Conservation (phyloP, 2,329 filamentous ascomycete species). For the Pseudogymnoascus verrucosus region DNA sequence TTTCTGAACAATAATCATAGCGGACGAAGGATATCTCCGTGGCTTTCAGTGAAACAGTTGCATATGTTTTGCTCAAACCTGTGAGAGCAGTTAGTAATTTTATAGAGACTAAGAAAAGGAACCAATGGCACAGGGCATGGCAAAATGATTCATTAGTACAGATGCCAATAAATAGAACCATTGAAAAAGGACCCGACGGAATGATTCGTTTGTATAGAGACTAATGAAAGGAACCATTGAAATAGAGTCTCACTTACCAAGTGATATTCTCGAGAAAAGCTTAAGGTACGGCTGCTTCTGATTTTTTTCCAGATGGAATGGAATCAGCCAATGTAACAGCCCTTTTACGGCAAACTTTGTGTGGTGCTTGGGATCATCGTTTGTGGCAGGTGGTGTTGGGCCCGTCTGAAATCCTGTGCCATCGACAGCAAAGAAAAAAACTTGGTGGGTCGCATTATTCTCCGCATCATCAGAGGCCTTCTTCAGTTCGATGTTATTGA, state of each 20-base stretch:
- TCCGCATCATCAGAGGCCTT: conserved; percentile 28
- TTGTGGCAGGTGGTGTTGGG: background rate
- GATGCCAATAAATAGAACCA: background rate
- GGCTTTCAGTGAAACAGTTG: conserved; percentile 38
- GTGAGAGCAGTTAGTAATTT: background rate
- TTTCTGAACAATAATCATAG: conserved; percentile 34
- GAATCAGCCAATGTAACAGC: conserved; percentile 47
- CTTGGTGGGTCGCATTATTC: conserved; percentile 30
- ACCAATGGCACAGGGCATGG: background rate
- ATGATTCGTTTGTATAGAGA: background rate
- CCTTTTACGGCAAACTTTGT: conserved; percentile 29
- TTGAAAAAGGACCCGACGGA: background rate
- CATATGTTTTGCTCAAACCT: conserved; percentile 32
- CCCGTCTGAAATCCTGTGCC: conserved; percentile 25
- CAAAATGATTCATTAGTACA: background rate
- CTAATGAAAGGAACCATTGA: background rate
- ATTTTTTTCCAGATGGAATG: conserved; percentile 33
- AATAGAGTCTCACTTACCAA: conserved; percentile 35
- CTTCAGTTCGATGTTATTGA: conserved; percentile 32
- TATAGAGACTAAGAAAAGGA: background rate
- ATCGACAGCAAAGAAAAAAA: conserved; percentile 49
- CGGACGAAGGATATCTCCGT: conserved; percentile 37
- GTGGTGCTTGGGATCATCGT: conserved; percentile 6
- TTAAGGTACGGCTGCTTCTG: conserved; percentile 42
- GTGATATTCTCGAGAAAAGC: conserved; percentile 48